Percentiles rank a stretch among this genome's conserved stretches.
phyloP scores from a whole-genome alignment of 73 alveolate species.

The Paramecium biaurelia region DNA sequence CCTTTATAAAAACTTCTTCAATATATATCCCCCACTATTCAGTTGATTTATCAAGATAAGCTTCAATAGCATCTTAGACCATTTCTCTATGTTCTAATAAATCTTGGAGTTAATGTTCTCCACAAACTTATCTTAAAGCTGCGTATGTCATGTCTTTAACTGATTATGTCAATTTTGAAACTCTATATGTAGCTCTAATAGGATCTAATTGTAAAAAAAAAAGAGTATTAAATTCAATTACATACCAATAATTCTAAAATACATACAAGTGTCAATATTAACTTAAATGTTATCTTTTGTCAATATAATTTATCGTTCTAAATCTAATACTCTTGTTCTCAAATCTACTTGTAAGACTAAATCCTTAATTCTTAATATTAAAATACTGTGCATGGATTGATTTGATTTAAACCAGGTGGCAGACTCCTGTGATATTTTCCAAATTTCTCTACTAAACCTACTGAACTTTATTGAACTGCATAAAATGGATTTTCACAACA shows the following conservation, averaged over 20 bases:
- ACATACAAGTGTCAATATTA: slow-evolving; percentile 31
- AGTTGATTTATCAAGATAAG: slow-evolving; percentile 13
- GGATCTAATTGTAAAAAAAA: background rate
- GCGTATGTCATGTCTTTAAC: slow-evolving; percentile 54
- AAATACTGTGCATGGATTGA: slow-evolving; percentile 42
- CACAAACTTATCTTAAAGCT: slow-evolving; percentile 47
- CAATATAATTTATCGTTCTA: slow-evolving; percentile 17
- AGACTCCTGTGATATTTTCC: slow-evolving; percentile 23
- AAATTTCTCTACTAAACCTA: slow-evolving; percentile 35
- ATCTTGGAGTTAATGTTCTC: slow-evolving; percentile 31
- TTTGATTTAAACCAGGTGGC: slow-evolving; percentile 32
- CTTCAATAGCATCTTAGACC: slow-evolving; percentile 27
- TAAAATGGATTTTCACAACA: slow-evolving; percentile 50
- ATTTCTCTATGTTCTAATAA: slow-evolving; percentile 43
- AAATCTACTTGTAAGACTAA: background rate
- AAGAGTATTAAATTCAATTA: background rate
- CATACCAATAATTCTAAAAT: slow-evolving; percentile 26
- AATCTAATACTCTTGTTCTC: slow-evolving; percentile 45
- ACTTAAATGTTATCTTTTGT: slow-evolving; percentile 40
- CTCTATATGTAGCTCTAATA: slow-evolving; percentile 36
- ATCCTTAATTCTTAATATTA: background rate
- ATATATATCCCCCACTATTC: slow-evolving; percentile 45
- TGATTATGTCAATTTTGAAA: background rate
- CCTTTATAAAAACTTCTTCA: slow-evolving; percentile 33
- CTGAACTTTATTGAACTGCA: background rate